Evolutionary conservation across 1,284 basidiomycete species (phyloP).

Genomic region (Cutaneotrichosporon daszewskae): DNA sequence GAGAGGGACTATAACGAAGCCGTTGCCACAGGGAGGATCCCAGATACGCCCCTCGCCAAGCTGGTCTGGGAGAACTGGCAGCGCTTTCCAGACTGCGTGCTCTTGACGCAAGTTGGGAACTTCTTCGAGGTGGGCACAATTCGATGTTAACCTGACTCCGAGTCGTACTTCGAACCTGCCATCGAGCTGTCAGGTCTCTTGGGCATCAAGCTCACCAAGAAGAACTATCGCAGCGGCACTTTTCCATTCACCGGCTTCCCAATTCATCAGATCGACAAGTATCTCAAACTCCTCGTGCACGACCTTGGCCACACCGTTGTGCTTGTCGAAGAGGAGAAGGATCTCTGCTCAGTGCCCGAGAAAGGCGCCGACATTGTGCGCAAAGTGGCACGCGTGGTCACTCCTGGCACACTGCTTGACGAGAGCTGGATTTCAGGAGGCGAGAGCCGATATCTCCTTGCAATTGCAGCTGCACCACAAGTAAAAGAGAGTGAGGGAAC

Average conservation of each 20-base stretch:
- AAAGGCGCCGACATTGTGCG: constrained; percentile 43
- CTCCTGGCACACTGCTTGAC: constrained; percentile 86
- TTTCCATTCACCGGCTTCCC: constrained; percentile 86
- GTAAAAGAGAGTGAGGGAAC: neutral
- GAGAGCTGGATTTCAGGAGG: constrained; percentile 76
- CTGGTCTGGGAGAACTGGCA: constrained; percentile 66
- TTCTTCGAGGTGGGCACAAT: constrained; percentile 76
- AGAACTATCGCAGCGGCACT: constrained; percentile 44
- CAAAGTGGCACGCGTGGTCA: constrained; percentile 76
- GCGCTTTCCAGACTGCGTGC: constrained; percentile 77
- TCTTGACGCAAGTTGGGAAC: constrained; percentile 84
- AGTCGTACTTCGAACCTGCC: constrained; percentile 94
- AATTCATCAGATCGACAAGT: constrained; percentile 71
- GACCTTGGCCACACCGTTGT: constrained; percentile 77
- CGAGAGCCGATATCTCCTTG: constrained; percentile 82
- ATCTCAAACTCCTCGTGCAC: constrained; percentile 78
- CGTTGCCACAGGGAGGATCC: constrained; percentile 22
- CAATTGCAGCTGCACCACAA: constrained; percentile 48
- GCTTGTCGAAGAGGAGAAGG: constrained; percentile 79
- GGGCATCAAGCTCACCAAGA: constrained; percentile 43
- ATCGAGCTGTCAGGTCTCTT: constrained; percentile 67
- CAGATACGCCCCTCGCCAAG: constrained; percentile 54
- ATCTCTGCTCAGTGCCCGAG: constrained; percentile 3
- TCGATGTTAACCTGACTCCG: neutral
- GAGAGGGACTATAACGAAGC: neutral